A percentile compares a stretch with the other conserved stretches of the same genome.
These are phyloP conservation scores for Royoungia palumana DNA, from an alignment of 768 basidiomycete genomes.

Conservation along the genomic window DNA sequence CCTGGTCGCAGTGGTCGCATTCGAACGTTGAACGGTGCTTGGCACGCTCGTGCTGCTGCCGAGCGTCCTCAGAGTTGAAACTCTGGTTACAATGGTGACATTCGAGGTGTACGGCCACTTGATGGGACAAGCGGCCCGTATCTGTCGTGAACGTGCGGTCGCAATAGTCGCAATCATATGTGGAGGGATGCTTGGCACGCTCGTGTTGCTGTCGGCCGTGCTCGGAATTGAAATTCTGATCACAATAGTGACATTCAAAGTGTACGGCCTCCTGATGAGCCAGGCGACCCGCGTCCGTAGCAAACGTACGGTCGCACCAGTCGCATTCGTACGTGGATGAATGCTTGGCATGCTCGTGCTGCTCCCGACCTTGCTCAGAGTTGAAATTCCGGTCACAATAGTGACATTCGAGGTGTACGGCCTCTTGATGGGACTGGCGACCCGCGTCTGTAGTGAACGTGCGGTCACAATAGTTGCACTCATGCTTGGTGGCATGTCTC, in stretches of 20 bases:
- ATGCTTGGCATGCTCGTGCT: constrained; percentile 12
- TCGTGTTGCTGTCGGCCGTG: constrained; percentile 11
- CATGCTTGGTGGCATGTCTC: constrained; percentile 9
- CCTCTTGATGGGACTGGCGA: background rate
- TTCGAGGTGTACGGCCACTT: background rate
- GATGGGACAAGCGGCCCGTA: constrained; percentile 1
- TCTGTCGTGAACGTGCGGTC: constrained; percentile 2
- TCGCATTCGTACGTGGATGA: background rate
- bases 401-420: constrained; percentile 11
- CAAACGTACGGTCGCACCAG: constrained; percentile 7
- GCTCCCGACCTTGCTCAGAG: background rate
- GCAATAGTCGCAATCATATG: constrained; percentile 8
- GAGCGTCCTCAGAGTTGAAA: background rate
- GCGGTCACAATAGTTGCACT: constrained; percentile 12
- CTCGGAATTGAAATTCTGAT: constrained; percentile 4
- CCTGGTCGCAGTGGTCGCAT: constrained; percentile 6
- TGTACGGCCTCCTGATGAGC: constrained; percentile 6
- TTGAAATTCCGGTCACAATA: constrained; percentile 7
- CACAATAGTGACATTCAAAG: constrained; percentile 3
- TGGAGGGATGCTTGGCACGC: background rate
- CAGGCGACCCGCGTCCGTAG: background rate
- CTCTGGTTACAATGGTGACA: constrained; percentile 6
- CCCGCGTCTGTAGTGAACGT: background rate
- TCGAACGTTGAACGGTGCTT: constrained; percentile 2
- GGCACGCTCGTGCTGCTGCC: constrained; percentile 1